A percentile compares a stretch with the other conserved stretches of the same genome.
phyloP scores from a whole-genome alignment of 306 rosid genomes.

The Malus asiatica region DNA sequence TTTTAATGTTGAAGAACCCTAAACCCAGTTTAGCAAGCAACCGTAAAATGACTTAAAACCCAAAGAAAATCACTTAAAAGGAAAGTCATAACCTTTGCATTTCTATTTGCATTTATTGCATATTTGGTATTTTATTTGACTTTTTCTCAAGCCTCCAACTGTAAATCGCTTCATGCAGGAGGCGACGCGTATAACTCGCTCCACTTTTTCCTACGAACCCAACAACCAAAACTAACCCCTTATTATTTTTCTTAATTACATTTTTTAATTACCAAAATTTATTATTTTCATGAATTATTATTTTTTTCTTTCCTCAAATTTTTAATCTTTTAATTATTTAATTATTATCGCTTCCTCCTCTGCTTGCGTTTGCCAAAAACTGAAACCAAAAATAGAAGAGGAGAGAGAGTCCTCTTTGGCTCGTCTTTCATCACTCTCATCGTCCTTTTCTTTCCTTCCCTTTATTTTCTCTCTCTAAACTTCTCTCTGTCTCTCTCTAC shows the following conservation, averaged over 20 bases:
- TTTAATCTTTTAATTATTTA: background rate
- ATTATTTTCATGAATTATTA: background rate
- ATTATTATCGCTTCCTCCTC: background rate
- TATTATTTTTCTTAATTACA: background rate
- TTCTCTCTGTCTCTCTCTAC: background rate
- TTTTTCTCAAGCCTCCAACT: background rate
- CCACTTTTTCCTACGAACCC: background rate
- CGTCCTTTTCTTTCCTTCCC: constrained; percentile 33
- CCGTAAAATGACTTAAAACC: background rate
- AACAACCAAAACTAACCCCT: background rate
- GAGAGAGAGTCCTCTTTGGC: constrained; percentile 20
- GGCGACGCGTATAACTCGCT: background rate
- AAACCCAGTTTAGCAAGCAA: background rate
- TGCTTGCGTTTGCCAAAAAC: constrained; percentile 26
- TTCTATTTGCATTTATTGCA: background rate
- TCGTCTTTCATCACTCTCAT: constrained; percentile 12
- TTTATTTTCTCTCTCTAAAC: constrained; percentile 1
- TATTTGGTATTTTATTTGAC: background rate
- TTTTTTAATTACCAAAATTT: background rate
- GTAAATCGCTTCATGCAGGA: background rate
- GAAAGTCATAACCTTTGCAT: background rate
- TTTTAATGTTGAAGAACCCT: too few relatives aligned
- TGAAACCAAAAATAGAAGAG: constrained; percentile 21
- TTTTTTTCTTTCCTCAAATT: background rate
- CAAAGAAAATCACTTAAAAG: background rate